Evolutionary conservation across 2,329 filamentous ascomycete genomes (phyloP).

Genomic region (Aspergillaceae sp.): DNA sequence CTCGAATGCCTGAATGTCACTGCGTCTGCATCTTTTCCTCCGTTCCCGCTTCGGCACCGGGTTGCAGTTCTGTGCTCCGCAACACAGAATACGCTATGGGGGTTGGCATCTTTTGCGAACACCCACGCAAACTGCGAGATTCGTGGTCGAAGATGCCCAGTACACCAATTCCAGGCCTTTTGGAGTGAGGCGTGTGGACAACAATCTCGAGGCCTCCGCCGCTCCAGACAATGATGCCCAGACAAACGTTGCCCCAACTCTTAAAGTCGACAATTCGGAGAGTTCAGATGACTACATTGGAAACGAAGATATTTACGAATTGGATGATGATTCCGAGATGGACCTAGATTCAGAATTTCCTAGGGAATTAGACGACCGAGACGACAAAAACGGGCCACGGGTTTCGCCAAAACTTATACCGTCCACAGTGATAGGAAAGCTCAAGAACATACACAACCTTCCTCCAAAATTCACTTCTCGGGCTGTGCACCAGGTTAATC

Average conservation of each 20-base stretch:
- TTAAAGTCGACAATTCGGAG: background rate
- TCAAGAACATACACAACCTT: too few species aligned
- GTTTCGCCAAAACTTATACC: too few species aligned
- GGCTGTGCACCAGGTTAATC: too few species aligned
- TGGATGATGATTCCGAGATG: too few species aligned
- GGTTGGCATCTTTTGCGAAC: constrained; percentile 16
- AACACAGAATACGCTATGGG: constrained; percentile 10
- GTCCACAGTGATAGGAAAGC: too few species aligned
- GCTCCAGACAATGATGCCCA: background rate
- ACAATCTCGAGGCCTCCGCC: constrained; percentile 1
- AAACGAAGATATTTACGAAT: too few species aligned
- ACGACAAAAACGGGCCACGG: too few species aligned
- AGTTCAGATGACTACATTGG: too few species aligned
- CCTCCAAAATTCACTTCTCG: too few species aligned
- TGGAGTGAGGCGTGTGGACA: background rate
- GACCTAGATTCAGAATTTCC: too few species aligned
- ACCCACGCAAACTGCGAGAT: constrained; percentile 3
- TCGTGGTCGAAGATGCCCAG: constrained; percentile 7
- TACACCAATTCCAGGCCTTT: constrained; percentile 2
- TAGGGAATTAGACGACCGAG: too few species aligned
- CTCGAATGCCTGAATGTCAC: constrained; percentile 28
- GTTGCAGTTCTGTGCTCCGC: constrained; percentile 15
- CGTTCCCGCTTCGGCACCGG: constrained; percentile 21
- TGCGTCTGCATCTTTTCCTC: constrained; percentile 22
- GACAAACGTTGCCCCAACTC: background rate